A percentile compares a stretch with the other conserved stretches of the same genome.
These are phyloP conservation scores for Paecilomyces formosus DNA, from an alignment of 2,329 filamentous ascomycete species.

Conservation along the genomic window DNA sequence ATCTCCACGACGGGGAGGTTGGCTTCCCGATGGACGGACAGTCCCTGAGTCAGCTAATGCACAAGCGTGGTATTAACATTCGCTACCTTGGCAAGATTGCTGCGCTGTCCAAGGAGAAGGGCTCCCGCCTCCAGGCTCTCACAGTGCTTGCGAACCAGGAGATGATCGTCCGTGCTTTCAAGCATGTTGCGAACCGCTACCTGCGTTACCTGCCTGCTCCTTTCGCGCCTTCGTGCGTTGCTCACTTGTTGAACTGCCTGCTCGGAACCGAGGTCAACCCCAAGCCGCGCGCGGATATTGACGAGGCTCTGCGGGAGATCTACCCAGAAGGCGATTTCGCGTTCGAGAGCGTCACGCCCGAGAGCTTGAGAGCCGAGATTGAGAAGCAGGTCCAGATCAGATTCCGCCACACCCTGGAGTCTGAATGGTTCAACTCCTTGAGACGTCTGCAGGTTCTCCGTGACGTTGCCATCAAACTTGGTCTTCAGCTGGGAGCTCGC, in stretches of 20 bases:
- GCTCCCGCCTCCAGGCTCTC: conserved; percentile 67
- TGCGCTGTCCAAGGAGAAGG: conserved; percentile 57
- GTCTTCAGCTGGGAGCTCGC: conserved; percentile 77
- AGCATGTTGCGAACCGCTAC: conserved; percentile 77
- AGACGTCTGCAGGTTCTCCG: conserved; percentile 79
- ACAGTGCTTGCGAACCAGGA: conserved; percentile 75
- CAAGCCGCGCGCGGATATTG: conserved; percentile 70
- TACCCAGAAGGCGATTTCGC: conserved; percentile 76
- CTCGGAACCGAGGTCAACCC: conserved; percentile 69
- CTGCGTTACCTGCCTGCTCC: conserved; percentile 71
- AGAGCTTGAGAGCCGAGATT: conserved; percentile 61
- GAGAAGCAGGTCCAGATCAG: conserved; percentile 63
- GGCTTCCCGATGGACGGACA: conserved; percentile 99
- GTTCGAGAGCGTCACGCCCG: conserved; percentile 72
- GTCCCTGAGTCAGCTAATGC: conserved; percentile 77
- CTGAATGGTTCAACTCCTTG: conserved; percentile 59
- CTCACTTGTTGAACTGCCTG: conserved; percentile 90
- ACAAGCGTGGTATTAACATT: conserved; percentile 96
- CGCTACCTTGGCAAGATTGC: conserved; percentile 88
- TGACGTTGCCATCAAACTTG: conserved; percentile 81
- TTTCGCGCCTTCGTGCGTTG: conserved; percentile 69
- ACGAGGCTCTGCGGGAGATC: conserved; percentile 63
- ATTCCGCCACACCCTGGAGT: conserved; percentile 67
- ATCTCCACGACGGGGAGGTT: conserved; percentile 84
- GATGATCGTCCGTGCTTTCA: conserved; percentile 93